Conservation (phyloP, 164 flowering plant species). For the Berberis vulgaris region DNA sequence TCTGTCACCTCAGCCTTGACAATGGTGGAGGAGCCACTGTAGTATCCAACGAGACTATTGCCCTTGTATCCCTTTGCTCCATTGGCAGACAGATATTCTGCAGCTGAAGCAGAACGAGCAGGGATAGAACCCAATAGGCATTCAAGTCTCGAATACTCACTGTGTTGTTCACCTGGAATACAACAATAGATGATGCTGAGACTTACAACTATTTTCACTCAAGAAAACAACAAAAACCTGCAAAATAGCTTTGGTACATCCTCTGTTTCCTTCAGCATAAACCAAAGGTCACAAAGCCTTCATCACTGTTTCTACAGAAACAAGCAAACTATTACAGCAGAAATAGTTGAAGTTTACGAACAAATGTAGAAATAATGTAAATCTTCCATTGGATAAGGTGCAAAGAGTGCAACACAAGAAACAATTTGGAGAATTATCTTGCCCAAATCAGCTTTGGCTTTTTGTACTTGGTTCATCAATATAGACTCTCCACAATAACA, state of each 20-base stretch:
- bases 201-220: not conserved
- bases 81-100: conserved; percentile 12
- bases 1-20: conserved; percentile 27
- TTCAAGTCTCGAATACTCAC: conserved; percentile 7
- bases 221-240: conserved; percentile 2
- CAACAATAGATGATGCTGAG: conserved; percentile 3
- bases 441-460: too few species aligned
- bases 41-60: conserved; percentile 5
- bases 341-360: not conserved
- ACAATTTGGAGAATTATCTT: too few species aligned
- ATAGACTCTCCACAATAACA: not conserved
- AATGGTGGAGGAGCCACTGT: conserved; percentile 22
- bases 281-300: conserved; percentile 13
- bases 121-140: conserved; percentile 22
- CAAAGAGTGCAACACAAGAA: too few species aligned
- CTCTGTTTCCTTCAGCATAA: conserved; percentile 16
- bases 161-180: conserved; percentile 23
- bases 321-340: conserved; percentile 6
- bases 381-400: too few species aligned
- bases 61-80: conserved; percentile 9
- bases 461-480: too few species aligned
- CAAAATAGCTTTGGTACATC: conserved; percentile 12
- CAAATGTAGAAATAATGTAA: too few species aligned
- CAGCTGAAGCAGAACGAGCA: conserved; percentile 26
- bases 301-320: conserved; percentile 10